These are phyloP conservation scores for Calophaca sinica DNA, from an alignment of 306 rosid genomes.

Conservation along the genomic window DNA sequence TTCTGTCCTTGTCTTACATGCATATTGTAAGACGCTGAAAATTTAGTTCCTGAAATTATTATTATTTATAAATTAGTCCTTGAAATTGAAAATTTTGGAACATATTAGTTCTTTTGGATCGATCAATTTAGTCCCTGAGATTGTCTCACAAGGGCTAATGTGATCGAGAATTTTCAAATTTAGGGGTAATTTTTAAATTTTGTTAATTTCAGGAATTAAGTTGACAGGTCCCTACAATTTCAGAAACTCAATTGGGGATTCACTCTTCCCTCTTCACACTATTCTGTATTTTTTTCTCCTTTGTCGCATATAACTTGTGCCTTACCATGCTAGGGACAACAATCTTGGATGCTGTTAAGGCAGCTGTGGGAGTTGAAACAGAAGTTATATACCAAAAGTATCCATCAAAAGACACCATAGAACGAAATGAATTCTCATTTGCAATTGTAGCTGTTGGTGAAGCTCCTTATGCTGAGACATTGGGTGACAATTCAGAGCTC, in stretches of 20 bases:
- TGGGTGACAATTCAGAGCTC: conserved; percentile 71
- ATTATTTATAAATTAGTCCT: no score
- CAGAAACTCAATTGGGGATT: no score
- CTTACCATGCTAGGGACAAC: conserved; percentile 68
- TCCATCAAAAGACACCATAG: conserved; percentile 66
- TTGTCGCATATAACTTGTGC: conserved; percentile 20
- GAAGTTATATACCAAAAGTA: conserved; percentile 62
- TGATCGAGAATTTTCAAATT: no score
- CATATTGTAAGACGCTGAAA: no score
- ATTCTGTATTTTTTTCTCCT: conserved; percentile 4
- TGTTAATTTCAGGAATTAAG: no score
- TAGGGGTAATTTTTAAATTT: no score
- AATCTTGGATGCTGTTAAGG: conserved; percentile 79
- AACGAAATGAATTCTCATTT: conserved; percentile 60
- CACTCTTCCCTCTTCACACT: conserved; percentile 9
- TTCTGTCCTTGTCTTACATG: background rate
- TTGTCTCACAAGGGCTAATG: no score
- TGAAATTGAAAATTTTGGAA: no score
- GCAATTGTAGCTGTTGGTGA: conserved; percentile 88
- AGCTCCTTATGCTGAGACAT: conserved; percentile 72
- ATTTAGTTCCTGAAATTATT: no score
- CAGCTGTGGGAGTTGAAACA: conserved; percentile 66
- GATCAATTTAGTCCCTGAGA: no score
- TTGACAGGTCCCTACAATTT: no score
- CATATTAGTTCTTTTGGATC: no score